Conservation (phyloP, 306 rosid genomes). For the Cucurbita maxima region DNA sequence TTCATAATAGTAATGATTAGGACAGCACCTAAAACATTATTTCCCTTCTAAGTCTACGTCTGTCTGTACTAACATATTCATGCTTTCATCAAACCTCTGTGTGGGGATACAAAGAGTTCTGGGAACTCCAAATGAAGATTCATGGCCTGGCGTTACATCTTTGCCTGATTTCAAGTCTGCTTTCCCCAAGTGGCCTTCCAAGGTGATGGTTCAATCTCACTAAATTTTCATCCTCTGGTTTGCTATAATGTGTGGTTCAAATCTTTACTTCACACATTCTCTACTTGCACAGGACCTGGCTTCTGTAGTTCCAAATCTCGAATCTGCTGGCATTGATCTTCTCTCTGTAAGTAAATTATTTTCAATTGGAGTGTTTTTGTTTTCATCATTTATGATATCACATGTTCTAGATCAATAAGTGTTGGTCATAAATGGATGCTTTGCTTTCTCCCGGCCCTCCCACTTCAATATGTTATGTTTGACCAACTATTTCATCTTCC, state of each 20-base stretch:
- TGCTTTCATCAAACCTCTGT: conserved; percentile 5
- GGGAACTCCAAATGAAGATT: conserved; percentile 92
- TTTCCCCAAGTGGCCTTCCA: conserved; percentile 82
- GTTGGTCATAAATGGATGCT: neutral
- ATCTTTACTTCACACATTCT: neutral
- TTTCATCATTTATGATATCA: neutral
- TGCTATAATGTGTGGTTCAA: neutral
- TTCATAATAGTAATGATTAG: neutral
- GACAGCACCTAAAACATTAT: neutral
- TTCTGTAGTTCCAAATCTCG: conserved; percentile 71
- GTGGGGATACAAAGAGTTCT: conserved; percentile 40
- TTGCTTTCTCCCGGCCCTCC: neutral
- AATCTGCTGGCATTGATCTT: conserved; percentile 70
- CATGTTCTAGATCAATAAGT: neutral
- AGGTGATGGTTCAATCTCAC: conserved; percentile 26
- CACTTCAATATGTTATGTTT: neutral
- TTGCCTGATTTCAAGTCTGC: conserved; percentile 92
- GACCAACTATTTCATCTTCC: neutral
- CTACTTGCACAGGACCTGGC: conserved; percentile 52
- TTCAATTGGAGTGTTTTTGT: neutral
- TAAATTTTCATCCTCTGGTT: neutral
- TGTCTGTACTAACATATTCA: neutral
- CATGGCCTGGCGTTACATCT: conserved; percentile 96
- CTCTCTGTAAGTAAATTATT: conserved; percentile 56
- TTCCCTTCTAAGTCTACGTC: neutral